A percentile compares a stretch with the other conserved stretches of the same genome.
These are phyloP conservation scores for Haematococcus lacustris DNA, from an alignment of 139 green algal genomes.

Conservation along the genomic window DNA sequence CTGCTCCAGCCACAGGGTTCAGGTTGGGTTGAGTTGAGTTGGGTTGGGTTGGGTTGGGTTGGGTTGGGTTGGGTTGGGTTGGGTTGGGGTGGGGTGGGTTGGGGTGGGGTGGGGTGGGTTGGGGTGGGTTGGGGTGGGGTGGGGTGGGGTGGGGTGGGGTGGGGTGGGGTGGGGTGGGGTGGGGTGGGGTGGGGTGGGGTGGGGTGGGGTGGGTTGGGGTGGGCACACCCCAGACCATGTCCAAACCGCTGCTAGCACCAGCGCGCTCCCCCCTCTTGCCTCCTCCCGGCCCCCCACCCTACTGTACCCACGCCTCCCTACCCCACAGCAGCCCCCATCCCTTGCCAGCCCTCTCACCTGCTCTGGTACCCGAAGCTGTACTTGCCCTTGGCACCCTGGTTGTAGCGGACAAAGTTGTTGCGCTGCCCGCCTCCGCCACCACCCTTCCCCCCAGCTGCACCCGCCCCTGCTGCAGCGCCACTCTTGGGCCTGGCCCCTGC, in stretches of 20 bases:
- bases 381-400: constrained; percentile 6
- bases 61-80: too few species aligned
- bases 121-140: too few species aligned
- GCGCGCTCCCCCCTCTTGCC: too few species aligned
- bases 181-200: neutral
- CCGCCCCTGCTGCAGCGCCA: neutral
- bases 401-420: constrained; percentile 18
- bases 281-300: neutral
- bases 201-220: too few species aligned
- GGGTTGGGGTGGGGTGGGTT: too few species aligned
- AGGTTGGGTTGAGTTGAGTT: neutral
- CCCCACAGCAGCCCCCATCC: neutral
- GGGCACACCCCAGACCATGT: neutral
- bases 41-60: neutral
- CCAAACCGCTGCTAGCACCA: neutral
- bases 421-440: neutral
- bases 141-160: too few species aligned
- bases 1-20: neutral
- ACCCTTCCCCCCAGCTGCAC: neutral
- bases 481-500: neutral
- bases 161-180: too few species aligned
- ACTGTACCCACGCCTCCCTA: constrained; percentile 1
- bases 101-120: too few species aligned
- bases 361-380: constrained; percentile 22
- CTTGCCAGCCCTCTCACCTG: neutral